phyloP scores from a whole-genome alignment of 108 stramenopile genomes.

The Discostella stelligeroides region DNA sequence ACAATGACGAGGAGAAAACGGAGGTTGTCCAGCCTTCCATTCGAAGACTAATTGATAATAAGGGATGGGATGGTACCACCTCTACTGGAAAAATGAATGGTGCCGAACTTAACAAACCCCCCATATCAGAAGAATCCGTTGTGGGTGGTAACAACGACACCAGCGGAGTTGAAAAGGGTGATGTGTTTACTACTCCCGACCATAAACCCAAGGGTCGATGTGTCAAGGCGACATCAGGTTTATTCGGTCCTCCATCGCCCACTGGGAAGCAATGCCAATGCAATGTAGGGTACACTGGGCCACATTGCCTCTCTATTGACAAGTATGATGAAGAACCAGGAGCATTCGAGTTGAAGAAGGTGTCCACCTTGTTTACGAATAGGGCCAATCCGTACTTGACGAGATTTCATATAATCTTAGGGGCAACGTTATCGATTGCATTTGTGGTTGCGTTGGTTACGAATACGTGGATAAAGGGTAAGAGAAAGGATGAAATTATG shows the following conservation, averaged over 20 bases:
- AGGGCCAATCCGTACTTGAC: constrained; percentile 43
- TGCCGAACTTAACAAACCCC: constrained; percentile 16
- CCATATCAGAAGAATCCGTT: constrained; percentile 27
- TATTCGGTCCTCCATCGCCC: constrained; percentile 33
- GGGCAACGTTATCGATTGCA: constrained; percentile 20
- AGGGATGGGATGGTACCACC: constrained; percentile 1
- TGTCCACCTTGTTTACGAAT: constrained; percentile 25
- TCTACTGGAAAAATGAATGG: constrained; percentile 14
- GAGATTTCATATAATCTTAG: constrained; percentile 29
- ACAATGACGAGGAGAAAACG: not conserved
- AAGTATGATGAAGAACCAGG: constrained; percentile 69
- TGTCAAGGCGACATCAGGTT: constrained; percentile 19
- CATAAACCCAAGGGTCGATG: constrained; percentile 47
- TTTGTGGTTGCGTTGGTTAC: constrained; percentile 36
- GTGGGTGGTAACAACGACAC: constrained; percentile 4
- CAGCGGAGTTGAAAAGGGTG: no score
- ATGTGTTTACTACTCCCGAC: constrained; percentile 20
- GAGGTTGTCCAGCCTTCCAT: not conserved
- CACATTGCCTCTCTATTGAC: constrained; percentile 71
- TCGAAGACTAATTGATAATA: not conserved
- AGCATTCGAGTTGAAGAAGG: constrained; percentile 49
- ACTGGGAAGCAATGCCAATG: constrained; percentile 67
- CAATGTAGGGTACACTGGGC: constrained; percentile 78
- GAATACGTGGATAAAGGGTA: constrained; percentile 17
- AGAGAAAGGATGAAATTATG: not conserved